Evolutionary conservation across 1,139 yeast genomes (phyloP).

Genomic region (Kodamaea ohmeri): DNA sequence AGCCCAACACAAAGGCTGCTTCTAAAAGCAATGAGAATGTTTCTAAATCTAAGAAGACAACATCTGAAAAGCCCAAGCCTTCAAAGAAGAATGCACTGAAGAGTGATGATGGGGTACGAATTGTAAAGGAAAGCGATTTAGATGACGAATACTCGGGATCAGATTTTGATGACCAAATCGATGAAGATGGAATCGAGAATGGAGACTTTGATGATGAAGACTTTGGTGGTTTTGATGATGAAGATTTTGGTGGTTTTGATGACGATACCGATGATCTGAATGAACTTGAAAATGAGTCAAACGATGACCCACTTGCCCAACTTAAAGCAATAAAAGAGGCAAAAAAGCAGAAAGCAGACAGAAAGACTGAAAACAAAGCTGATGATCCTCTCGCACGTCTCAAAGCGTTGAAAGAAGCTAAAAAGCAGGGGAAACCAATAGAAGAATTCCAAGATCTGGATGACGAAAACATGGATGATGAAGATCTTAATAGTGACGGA

Average conservation of each 20-base stretch:
- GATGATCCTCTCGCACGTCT: constrained; percentile 16
- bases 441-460: constrained; percentile 26
- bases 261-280: constrained; percentile 14
- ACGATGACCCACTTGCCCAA: constrained; percentile 13
- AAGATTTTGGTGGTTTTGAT: constrained; percentile 5
- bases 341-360: constrained; percentile 25
- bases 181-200: constrained; percentile 15
- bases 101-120: constrained; percentile 13
- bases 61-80: too few relatives aligned
- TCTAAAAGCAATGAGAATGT: constrained; percentile 5
- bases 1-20: background rate
- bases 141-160: constrained; percentile 15
- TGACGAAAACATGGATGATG: constrained; percentile 14
- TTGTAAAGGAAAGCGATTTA: constrained; percentile 29
- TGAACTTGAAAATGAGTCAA: constrained; percentile 11
- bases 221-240: constrained; percentile 10
- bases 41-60: constrained; percentile 18
- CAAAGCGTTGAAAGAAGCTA: constrained; percentile 21
- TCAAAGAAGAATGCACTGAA: constrained; percentile 11
- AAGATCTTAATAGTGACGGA: constrained; percentile 11
- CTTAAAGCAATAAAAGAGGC: constrained; percentile 22
- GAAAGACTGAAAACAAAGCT: constrained; percentile 10
- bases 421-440: constrained; percentile 13
- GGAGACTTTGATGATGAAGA: constrained; percentile 15
- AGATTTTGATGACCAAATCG: constrained; percentile 6